Percentiles rank a stretch among this genome's conserved stretches.
Evolutionary conservation across 768 basidiomycete species (phyloP).

Genomic region (Boletus speciosus): DNA sequence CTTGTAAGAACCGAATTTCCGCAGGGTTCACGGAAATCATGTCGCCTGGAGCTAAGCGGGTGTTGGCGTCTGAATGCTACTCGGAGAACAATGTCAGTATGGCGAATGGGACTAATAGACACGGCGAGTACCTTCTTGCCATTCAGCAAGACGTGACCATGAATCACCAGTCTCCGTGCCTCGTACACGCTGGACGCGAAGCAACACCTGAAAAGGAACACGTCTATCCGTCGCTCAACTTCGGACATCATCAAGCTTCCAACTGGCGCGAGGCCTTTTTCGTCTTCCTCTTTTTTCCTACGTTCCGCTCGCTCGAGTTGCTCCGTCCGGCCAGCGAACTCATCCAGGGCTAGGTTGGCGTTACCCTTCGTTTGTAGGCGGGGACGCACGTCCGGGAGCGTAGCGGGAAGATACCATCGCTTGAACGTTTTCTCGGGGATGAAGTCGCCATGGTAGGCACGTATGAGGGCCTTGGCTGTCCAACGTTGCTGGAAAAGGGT

Average conservation of each 20-base stretch:
- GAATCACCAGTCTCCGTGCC: constrained; percentile 80
- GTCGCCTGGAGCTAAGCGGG: constrained; percentile 88
- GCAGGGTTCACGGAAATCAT: constrained; percentile 86
- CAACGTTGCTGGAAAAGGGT: constrained; percentile 92
- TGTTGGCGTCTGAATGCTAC: constrained; percentile 82
- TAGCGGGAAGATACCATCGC: constrained; percentile 87
- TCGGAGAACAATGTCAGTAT: neutral
- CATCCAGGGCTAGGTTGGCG: constrained; percentile 45
- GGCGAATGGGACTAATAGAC: neutral
- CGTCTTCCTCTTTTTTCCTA: constrained; percentile 49
- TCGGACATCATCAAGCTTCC: constrained; percentile 94
- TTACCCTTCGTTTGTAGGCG: constrained; percentile 35
- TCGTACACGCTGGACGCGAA: constrained; percentile 88
- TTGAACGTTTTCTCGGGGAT: constrained; percentile 93
- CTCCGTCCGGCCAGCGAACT: constrained; percentile 55
- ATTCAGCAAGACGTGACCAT: constrained; percentile 85
- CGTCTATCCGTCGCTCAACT: constrained; percentile 92
- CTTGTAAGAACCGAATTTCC: constrained; percentile 70
- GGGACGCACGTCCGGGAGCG: constrained; percentile 81
- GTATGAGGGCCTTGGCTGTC: constrained; percentile 78
- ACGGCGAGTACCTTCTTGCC: constrained; percentile 70
- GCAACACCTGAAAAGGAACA: constrained; percentile 86
- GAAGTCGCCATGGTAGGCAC: constrained; percentile 94
- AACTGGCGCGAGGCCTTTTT: constrained; percentile 77
- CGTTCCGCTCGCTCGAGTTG: constrained; percentile 40